Percentiles rank a stretch among this genome's conserved stretches.
Conservation (phyloP, 2,329 filamentous ascomycete species). For the Sclerotinia sclerotiorum region DNA sequence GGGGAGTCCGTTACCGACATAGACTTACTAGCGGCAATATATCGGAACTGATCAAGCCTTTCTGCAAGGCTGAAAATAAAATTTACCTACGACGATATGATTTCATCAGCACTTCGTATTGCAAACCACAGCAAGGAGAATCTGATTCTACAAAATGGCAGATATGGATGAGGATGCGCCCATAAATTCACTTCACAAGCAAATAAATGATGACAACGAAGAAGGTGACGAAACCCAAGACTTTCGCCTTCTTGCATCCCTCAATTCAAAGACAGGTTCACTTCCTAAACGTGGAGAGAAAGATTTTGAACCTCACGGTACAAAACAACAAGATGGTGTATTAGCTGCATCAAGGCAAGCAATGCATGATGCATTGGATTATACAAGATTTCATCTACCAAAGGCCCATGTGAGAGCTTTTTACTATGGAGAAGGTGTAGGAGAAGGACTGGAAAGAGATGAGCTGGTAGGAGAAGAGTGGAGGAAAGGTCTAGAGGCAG, state of each 20-base stretch:
- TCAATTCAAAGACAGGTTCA: conserved; percentile 53
- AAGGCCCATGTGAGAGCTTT: conserved; percentile 67
- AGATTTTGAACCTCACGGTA: conserved; percentile 94
- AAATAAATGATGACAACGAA: conserved; percentile 53
- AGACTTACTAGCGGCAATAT: not conserved
- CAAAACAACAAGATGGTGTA: conserved; percentile 72
- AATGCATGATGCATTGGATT: conserved; percentile 83
- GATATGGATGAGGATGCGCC: conserved; percentile 41
- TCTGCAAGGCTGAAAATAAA: conserved; percentile 30
- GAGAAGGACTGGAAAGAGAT: conserved; percentile 35
- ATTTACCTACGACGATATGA: not conserved
- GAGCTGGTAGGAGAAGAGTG: conserved; percentile 65
- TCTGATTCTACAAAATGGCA: conserved; percentile 30
- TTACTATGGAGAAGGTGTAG: conserved; percentile 62
- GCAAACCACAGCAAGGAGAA: not conserved
- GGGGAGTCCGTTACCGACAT: too few relatives aligned
- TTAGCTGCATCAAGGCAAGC: conserved; percentile 80
- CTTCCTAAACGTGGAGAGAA: conserved; percentile 92
- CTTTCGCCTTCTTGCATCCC: conserved; percentile 68
- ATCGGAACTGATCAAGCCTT: conserved; percentile 22
- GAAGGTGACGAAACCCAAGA: conserved; percentile 82
- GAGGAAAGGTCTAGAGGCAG: conserved; percentile 60
- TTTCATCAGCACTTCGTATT: not conserved
- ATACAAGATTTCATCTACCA: conserved; percentile 71
- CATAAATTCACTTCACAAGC: conserved; percentile 30